Base-by-base conservation (phyloP, 495 filamentous ascomycete species). In the Aspergillus affinis region DNA sequence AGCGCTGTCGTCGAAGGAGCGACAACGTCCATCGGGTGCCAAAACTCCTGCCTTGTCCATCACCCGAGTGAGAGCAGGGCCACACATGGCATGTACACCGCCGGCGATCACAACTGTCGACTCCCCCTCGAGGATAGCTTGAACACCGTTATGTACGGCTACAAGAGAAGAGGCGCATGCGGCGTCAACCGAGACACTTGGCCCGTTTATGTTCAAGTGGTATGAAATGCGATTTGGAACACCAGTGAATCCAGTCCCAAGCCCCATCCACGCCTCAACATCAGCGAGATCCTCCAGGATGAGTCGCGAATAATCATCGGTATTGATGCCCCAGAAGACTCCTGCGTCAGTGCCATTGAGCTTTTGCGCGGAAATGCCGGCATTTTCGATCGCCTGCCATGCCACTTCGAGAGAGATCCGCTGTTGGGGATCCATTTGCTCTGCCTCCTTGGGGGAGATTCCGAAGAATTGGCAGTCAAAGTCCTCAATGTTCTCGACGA, bases 381-480 rank as follows among this genome's bases (percentile, higher is more conserved):
- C 73, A 57, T 64, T 44, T 32, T 68, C 63, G 0, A 72, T 21
- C 4, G 65, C 77, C 54, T 87, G 82, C 48, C 83, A 88, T 9
- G 78, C 72, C 7, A 76, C 70, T 62, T 87, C 85, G 1, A 88
- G 72, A n/a, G 82, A 65, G 13, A 82, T 65, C 8, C 77, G 66
- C 52, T 79, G 76, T 52, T 78, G 70, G 5, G 77, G 77, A 54
- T 78, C 77, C 66, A 80, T 71, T 26, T 60, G 60, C 51, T 47
- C 46, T 1, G 55, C 63, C 57, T 65, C 63, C 6, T 57, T 46
- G 8, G 55, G 51, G 0, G 55, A 59, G 5, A 62, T 49, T 15
- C 48, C 48, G 17, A 65, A 65, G 30, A 65, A 62, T 3, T 54
- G 41, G 30, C 29, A n/a, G 51, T 78, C 77, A 57, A 78, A 78